Conservation (phyloP, 441 rosid species). For the Flueggea neowawraea region DNA sequence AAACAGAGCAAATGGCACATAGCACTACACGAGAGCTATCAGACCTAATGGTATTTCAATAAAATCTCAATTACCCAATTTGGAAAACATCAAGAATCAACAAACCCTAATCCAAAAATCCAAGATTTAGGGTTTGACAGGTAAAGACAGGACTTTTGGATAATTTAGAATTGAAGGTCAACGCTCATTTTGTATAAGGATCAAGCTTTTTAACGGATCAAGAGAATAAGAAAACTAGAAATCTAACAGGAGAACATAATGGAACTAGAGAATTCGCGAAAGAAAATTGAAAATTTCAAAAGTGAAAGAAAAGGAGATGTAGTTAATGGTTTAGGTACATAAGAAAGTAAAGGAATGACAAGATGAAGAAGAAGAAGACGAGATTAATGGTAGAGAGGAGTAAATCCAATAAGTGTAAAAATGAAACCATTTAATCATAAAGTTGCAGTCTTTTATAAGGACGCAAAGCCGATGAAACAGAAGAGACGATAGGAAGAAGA, state of each 20-base stretch:
- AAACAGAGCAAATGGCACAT: slow-evolving; percentile 9
- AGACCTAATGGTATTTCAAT: background rate
- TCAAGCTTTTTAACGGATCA: slow-evolving; percentile 5
- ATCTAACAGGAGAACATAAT: background rate
- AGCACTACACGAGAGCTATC: background rate
- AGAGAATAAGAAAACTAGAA: slow-evolving; percentile 6
- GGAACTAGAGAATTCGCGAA: background rate
- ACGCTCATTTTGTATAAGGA: slow-evolving; percentile 14
- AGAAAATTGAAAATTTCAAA: slow-evolving; percentile 1
- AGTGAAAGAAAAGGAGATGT: background rate
- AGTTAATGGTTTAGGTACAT: background rate
- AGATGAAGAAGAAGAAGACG: slow-evolving; percentile 5
- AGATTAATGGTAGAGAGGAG: slow-evolving; percentile 8
- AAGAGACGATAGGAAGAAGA: background rate
- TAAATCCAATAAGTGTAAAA: slow-evolving; percentile 4
- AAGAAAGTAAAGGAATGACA: slow-evolving; percentile 12
- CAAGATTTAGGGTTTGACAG: background rate
- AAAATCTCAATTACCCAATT: slow-evolving; percentile 17
- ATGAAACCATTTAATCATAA: slow-evolving; percentile 11
- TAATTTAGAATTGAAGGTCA: slow-evolving; percentile 18
- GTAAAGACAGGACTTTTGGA: background rate
- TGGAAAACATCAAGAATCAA: slow-evolving; percentile 10
- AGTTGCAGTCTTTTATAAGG: background rate
- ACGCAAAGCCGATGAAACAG: background rate
- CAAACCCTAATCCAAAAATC: slow-evolving; percentile 18